Conservation (phyloP, 2,329 filamentous ascomycete species). For the Claviceps pusilla region DNA sequence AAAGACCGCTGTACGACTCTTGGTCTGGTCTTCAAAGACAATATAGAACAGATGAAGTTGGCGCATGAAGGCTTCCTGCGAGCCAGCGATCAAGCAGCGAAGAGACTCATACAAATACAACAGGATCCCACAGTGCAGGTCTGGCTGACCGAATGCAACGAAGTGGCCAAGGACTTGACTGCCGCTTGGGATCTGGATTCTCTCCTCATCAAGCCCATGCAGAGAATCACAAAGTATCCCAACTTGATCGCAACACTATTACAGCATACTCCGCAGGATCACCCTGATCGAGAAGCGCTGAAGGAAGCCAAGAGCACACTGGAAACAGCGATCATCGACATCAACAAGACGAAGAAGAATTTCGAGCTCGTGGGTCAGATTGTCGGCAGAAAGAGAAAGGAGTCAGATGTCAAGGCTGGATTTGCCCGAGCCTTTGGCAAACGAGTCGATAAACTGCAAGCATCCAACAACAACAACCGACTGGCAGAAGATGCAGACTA, state of each 20-base stretch:
- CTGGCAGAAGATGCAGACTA: constrained; percentile 70
- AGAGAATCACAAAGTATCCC: constrained; percentile 86
- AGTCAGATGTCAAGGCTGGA: constrained; percentile 73
- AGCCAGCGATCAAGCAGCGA: constrained; percentile 47
- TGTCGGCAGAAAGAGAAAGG: constrained; percentile 70
- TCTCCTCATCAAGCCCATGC: constrained; percentile 91
- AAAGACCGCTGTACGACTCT: constrained; percentile 38
- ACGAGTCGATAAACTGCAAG: constrained; percentile 68
- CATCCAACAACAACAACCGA: constrained; percentile 37
- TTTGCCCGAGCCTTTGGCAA: constrained; percentile 82
- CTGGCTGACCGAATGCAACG: constrained; percentile 87
- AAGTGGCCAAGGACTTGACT: constrained; percentile 82
- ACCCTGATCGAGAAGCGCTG: constrained; percentile 65
- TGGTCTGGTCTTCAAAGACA: constrained; percentile 37
- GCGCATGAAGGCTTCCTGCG: constrained; percentile 48
- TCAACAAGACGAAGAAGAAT: constrained; percentile 92
- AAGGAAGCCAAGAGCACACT: constrained; percentile 34
- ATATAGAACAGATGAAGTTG: constrained; percentile 45
- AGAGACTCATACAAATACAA: constrained; percentile 47
- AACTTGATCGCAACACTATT: constrained; percentile 69
- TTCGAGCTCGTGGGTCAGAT: constrained; percentile 85
- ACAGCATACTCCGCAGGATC: constrained; percentile 62
- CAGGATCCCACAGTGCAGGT: constrained; percentile 52
- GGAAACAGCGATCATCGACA: constrained; percentile 61
- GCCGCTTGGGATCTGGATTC: constrained; percentile 91